Base-by-base conservation (phyloP, 2,329 filamentous ascomycete genomes). In the Xylaria sp. region DNA sequence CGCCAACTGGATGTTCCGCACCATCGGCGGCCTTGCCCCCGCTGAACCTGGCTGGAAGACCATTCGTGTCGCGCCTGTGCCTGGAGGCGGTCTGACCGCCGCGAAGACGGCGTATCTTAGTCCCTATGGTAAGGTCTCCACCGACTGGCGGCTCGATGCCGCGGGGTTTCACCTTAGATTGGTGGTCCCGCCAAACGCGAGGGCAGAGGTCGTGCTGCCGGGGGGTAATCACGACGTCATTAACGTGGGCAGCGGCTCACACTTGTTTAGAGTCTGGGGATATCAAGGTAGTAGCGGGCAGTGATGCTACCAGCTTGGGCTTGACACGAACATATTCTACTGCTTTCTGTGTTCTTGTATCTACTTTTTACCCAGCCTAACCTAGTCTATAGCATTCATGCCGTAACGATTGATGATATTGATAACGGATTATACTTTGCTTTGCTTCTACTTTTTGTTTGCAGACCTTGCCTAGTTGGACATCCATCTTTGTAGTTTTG, bases 1-100 rank as follows among this genome's bases (percentile, higher is more conserved):
- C 0, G 81, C 79, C 1, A 78, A 82, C 64, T 85, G 82, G 81
- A 78, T 85, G 29, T 81, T 84, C 63, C 74, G 77, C 44, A 77
- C 76, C 3, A 75, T 84, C 11, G 82, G 80, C 1, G 83, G 82
- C 0, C 71, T 84, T 0, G 75, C 76, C 0, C 79, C 80, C 0
- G 74, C 74, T 1, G 77, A 79, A 44, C 78, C 81, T 0, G 81
- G 80, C 0, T 84, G 81, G 78, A 81, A 80, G 72, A 76, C 70
- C 0, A 68, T 80, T 5, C 66, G 69, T 4, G 77, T 84, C 0
- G 73, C 73, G 0, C 79, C 79, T 15, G 70, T 74, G 62, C 81
- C 74, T 42, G 82, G 71, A 38, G 80, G 69, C 68, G 75, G 77
- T 61, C 78, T 75, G 74, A 83, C 74, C 61, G 75, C 54, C 25